Percentiles rank a stretch among this genome's conserved stretches.
phyloP scores from a whole-genome alignment of 257 asterid genomes.

The Lantana camara region DNA sequence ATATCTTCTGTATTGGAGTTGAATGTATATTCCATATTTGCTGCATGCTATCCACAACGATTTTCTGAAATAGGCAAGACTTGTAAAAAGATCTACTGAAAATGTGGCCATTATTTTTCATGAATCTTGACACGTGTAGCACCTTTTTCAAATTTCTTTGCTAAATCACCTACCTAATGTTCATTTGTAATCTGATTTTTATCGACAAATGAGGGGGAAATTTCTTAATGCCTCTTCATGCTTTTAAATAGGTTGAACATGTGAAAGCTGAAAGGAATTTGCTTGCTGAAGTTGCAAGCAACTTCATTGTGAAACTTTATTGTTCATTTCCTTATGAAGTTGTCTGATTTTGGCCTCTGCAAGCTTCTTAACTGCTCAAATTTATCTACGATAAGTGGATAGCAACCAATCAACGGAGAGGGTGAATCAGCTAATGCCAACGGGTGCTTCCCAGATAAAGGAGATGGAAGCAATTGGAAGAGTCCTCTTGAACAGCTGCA shows the following conservation, averaged over 20 bases:
- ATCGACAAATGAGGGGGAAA: neutral
- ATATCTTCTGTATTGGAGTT: neutral
- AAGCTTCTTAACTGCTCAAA: constrained; percentile 58
- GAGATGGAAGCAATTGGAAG: constrained; percentile 38
- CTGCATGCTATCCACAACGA: neutral
- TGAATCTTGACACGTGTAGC: no score
- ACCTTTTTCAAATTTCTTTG: neutral
- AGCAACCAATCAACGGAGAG: constrained; percentile 26
- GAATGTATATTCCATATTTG: neutral
- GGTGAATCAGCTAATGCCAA: constrained; percentile 9
- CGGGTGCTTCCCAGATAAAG: constrained; percentile 34
- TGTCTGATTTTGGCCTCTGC: constrained; percentile 88
- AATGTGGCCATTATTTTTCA: no score
- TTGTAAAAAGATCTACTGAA: neutral
- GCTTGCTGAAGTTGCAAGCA: constrained; percentile 72
- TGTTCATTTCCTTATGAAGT: constrained; percentile 74
- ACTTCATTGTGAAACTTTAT: constrained; percentile 65
- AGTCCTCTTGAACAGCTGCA: constrained; percentile 46
- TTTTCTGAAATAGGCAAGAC: neutral
- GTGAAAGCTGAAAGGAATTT: constrained; percentile 77
- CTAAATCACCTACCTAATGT: neutral
- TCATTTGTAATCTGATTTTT: neutral
- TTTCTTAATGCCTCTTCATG: constrained; percentile 20
- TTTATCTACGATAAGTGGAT: constrained; percentile 34
- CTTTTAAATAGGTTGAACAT: constrained; percentile 61